Evolutionary conservation across 2,329 filamentous ascomycete genomes (phyloP).

Genomic region (Pyrenophora tritici-repentis): DNA sequence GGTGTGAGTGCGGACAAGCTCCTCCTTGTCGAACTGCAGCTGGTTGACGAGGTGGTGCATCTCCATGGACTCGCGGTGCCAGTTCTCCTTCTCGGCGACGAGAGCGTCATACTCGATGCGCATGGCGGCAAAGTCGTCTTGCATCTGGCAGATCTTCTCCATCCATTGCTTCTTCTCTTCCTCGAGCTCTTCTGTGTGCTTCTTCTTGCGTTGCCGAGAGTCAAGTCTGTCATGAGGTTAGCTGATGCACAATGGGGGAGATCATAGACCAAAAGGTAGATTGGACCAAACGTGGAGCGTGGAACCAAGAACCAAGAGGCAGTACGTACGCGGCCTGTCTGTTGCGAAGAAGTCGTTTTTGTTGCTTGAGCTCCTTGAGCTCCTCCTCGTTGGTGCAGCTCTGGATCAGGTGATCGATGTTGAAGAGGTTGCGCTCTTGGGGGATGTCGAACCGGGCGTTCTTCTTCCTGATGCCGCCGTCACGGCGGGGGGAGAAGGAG

Average conservation of each 20-base stretch:
- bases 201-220: slow-evolving; percentile 96
- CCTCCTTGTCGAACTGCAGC: slow-evolving; percentile 85
- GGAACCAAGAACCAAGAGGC: slow-evolving; percentile 52
- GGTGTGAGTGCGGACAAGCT: slow-evolving; percentile 85
- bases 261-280: slow-evolving; percentile 38
- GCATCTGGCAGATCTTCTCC: slow-evolving; percentile 73
- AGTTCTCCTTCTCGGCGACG: slow-evolving; percentile 64
- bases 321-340: slow-evolving; percentile 85
- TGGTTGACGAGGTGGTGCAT: slow-evolving; percentile 75
- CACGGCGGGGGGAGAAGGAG: slow-evolving; percentile 75
- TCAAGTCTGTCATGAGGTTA: slow-evolving; percentile 70
- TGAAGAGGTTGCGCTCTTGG: slow-evolving; percentile 86
- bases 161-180: slow-evolving; percentile 95
- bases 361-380: slow-evolving; percentile 97
- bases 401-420: slow-evolving; percentile 91
- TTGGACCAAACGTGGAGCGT: slow-evolving; percentile 37
- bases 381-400: slow-evolving; percentile 88
- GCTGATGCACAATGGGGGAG: slow-evolving; percentile 34
- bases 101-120: slow-evolving; percentile 63
- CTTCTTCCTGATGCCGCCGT: slow-evolving; percentile 97
- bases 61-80: slow-evolving; percentile 74
- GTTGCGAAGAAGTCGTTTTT: slow-evolving; percentile 93
- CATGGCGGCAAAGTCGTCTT: slow-evolving; percentile 74
- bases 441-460: slow-evolving; percentile 98
- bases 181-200: slow-evolving; percentile 94